These are phyloP conservation scores for Cynanchum wilfordii DNA, from an alignment of 257 asterid genomes.

Conservation along the genomic window DNA sequence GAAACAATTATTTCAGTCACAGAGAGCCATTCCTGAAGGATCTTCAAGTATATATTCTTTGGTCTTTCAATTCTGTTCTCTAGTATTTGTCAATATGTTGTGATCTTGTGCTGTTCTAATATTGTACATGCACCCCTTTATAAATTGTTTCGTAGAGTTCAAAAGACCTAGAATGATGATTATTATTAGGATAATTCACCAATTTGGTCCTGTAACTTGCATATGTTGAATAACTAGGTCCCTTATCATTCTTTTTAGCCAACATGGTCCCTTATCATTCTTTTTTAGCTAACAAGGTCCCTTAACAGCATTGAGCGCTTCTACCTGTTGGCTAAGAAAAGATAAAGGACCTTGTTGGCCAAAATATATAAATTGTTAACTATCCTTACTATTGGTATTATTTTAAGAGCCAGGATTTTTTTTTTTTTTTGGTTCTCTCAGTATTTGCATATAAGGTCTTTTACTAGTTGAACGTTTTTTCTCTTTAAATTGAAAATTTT, in stretches of 20 bases:
- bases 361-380: too few species aligned
- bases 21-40: slow-evolving; percentile 63
- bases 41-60: slow-evolving; percentile 52
- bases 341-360: too few species aligned
- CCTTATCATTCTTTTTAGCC: neutral
- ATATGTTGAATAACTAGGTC: too few species aligned
- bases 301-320: too few species aligned
- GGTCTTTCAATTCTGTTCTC: neutral
- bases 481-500: neutral
- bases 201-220: too few species aligned
- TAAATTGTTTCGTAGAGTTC: neutral
- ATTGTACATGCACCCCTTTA: neutral
- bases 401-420: neutral
- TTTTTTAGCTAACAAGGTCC: too few species aligned
- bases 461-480: neutral
- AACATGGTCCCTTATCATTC: neutral
- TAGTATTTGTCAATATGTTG: slow-evolving; percentile 5
- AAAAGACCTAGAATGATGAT: neutral
- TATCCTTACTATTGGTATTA: neutral
- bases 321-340: too few species aligned
- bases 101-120: neutral
- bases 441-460: neutral
- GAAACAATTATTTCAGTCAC: slow-evolving; percentile 74
- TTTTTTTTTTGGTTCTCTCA: neutral
- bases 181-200: neutral